Percentiles rank a stretch among this genome's conserved stretches.
phyloP scores from a whole-genome alignment of 2,329 filamentous ascomycete genomes.

The Boeremia lycopersici region DNA sequence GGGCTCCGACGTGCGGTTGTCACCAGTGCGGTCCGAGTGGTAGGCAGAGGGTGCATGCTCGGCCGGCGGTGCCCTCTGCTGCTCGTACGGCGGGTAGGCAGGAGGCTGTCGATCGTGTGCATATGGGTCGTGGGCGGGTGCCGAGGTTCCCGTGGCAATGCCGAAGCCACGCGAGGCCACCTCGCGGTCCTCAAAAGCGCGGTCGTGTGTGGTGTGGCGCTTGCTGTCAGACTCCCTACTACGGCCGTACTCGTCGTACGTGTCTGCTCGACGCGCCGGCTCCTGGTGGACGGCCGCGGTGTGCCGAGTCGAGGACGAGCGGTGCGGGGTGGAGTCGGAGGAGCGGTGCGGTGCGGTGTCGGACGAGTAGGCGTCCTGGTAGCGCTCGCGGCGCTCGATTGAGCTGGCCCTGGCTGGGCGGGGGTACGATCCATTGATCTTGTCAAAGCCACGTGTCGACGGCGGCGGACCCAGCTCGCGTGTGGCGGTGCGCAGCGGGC shows the following conservation, averaged over 20 bases:
- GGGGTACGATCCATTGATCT: constrained; percentile 56
- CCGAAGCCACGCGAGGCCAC: constrained; percentile 56
- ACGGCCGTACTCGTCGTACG: constrained; percentile 52
- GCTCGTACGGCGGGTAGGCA: constrained; percentile 29
- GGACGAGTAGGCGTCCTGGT: constrained; percentile 46
- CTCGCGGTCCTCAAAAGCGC: constrained; percentile 49
- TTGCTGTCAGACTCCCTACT: constrained; percentile 49
- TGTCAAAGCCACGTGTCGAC: constrained; percentile 73
- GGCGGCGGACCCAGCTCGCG: constrained; percentile 63
- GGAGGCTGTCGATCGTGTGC: constrained; percentile 48
- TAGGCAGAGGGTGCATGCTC: constrained; percentile 24
- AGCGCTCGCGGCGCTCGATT: constrained; percentile 43
- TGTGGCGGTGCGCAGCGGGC: constrained; percentile 42
- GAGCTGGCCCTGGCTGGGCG: constrained; percentile 36
- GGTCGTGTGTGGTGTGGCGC: constrained; percentile 40
- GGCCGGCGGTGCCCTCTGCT: constrained; percentile 11
- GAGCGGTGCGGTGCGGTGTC: constrained; percentile 40
- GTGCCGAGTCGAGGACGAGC: constrained; percentile 51
- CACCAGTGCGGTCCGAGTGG: constrained; percentile 26
- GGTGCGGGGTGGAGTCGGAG: constrained; percentile 39
- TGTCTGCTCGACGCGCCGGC: constrained; percentile 47
- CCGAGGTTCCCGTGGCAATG: constrained; percentile 40
- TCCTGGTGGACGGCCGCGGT: constrained; percentile 56
- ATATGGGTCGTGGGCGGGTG: constrained; percentile 40
- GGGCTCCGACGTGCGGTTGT: constrained; percentile 40